Evolutionary conservation across 164 flowering plant species (phyloP).

Genomic region (Euptelea pleiosperma): DNA sequence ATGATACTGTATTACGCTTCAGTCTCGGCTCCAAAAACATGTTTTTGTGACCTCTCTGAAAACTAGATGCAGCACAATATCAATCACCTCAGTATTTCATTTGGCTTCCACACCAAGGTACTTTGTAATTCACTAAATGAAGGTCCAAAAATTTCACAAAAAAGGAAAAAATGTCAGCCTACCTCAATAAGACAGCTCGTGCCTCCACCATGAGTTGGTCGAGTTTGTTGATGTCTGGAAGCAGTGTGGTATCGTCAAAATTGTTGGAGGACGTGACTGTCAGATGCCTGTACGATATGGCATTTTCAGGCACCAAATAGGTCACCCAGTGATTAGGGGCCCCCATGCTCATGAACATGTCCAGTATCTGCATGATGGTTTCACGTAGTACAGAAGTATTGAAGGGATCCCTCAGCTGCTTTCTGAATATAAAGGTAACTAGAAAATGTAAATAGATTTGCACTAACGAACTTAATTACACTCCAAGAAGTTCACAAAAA

Average conservation of each 20-base stretch:
- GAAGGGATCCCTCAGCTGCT: constrained; percentile 70
- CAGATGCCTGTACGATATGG: constrained; percentile 20
- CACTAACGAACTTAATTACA: no score
- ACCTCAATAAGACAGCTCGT: constrained; percentile 81
- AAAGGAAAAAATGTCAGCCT: background rate
- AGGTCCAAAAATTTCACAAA: no score
- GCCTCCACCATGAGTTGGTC: constrained; percentile 78
- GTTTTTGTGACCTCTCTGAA: no score
- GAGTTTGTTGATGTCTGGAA: constrained; percentile 43
- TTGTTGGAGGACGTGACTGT: constrained; percentile 23
- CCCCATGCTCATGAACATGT: constrained; percentile 52
- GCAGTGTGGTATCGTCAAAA: constrained; percentile 15
- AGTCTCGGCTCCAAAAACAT: no score
- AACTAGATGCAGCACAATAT: no score
- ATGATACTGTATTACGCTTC: no score
- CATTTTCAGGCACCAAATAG: constrained; percentile 66
- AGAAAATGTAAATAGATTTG: no score
- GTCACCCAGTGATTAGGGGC: constrained; percentile 66
- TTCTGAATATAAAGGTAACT: constrained; percentile 45
- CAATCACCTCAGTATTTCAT: no score
- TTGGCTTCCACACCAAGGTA: no score
- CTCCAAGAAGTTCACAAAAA: no score
- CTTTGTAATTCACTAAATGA: no score
- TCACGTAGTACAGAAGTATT: constrained; percentile 47
- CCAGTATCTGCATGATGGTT: constrained; percentile 61